These are phyloP conservation scores for Leccinum fallax DNA, from an alignment of 1,284 basidiomycete species.

Conservation along the genomic window DNA sequence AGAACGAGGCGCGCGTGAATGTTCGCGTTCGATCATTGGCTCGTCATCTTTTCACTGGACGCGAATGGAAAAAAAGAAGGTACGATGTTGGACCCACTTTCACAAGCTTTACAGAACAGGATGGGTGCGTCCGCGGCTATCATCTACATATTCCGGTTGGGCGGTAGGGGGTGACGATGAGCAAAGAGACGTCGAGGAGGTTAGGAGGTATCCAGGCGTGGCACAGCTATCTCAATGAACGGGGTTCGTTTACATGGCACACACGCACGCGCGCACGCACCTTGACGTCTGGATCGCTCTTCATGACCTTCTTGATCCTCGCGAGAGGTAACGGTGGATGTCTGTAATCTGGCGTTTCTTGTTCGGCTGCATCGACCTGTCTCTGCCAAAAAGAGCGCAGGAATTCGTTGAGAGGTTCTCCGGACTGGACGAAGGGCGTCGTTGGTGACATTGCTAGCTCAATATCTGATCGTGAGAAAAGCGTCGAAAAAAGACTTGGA, in stretches of 20 bases:
- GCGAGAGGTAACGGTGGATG: slow-evolving; percentile 88
- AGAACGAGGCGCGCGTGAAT: not conserved
- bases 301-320: slow-evolving; percentile 97
- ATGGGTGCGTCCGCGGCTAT: slow-evolving; percentile 95
- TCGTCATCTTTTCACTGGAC: not conserved
- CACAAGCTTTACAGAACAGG: slow-evolving; percentile 94
- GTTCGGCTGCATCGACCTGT: slow-evolving; percentile 78
- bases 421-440: slow-evolving; percentile 64
- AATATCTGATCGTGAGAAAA: slow-evolving; percentile 26
- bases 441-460: slow-evolving; percentile 32
- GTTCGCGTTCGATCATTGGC: slow-evolving; percentile 4
- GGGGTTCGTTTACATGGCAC: not conserved
- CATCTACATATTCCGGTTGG: slow-evolving; percentile 60
- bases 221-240: not conserved
- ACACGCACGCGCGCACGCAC: slow-evolving; percentile 41
- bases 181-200: not conserved
- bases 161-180: not conserved
- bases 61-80: not conserved
- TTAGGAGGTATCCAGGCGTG: not conserved
- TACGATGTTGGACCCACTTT: slow-evolving; percentile 61
- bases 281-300: slow-evolving; percentile 95
- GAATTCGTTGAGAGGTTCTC: slow-evolving; percentile 77
- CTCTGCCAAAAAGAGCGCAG: slow-evolving; percentile 83
- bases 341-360: slow-evolving; percentile 81
- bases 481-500: not conserved